Percentiles rank a stretch among this genome's conserved stretches.
These are phyloP conservation scores for Hemisphaericaspora subhashii DNA, from an alignment of 1,139 yeast species.

Conservation along the genomic window DNA sequence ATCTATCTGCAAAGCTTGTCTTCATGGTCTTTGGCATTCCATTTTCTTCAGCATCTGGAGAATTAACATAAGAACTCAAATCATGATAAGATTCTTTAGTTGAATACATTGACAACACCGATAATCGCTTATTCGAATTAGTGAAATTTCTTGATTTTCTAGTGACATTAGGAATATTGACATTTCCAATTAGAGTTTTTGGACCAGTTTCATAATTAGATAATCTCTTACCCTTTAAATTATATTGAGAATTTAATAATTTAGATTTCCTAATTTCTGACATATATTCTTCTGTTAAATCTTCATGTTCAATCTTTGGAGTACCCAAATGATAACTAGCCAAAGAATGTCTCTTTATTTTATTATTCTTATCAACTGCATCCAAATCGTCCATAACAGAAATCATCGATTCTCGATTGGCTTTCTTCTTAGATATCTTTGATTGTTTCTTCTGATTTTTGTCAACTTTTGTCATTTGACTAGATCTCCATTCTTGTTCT, in stretches of 20 bases:
- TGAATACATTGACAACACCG: slow-evolving; percentile 68
- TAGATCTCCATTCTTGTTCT: slow-evolving; percentile 33
- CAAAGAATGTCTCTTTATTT: slow-evolving; percentile 18
- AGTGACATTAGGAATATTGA: slow-evolving; percentile 67
- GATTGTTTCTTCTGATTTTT: slow-evolving; percentile 15
- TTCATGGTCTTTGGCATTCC: slow-evolving; percentile 35
- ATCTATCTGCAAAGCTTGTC: slow-evolving; percentile 46
- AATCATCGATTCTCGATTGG: slow-evolving; percentile 42
- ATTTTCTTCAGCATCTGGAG: slow-evolving; percentile 20
- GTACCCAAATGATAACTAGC: slow-evolving; percentile 39
- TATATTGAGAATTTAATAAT: slow-evolving; percentile 44
- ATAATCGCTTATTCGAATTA: slow-evolving; percentile 62
- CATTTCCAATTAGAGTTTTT: slow-evolving; percentile 53
- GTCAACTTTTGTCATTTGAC: no score
- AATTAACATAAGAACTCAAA: slow-evolving; percentile 52
- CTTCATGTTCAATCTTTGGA: slow-evolving; percentile 37
- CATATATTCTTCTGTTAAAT: slow-evolving; percentile 47
- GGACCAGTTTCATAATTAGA: slow-evolving; percentile 19
- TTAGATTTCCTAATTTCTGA: slow-evolving; percentile 46
- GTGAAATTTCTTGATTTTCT: slow-evolving; percentile 65
- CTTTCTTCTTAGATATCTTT: slow-evolving; percentile 17
- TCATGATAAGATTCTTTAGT: slow-evolving; percentile 66
- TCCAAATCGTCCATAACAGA: slow-evolving; percentile 30
- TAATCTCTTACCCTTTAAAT: slow-evolving; percentile 24
- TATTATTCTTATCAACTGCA: slow-evolving; percentile 7